Base-by-base conservation (phyloP, 2,329 filamentous ascomycete species). In the Tolypocladium nubicola region DNA sequence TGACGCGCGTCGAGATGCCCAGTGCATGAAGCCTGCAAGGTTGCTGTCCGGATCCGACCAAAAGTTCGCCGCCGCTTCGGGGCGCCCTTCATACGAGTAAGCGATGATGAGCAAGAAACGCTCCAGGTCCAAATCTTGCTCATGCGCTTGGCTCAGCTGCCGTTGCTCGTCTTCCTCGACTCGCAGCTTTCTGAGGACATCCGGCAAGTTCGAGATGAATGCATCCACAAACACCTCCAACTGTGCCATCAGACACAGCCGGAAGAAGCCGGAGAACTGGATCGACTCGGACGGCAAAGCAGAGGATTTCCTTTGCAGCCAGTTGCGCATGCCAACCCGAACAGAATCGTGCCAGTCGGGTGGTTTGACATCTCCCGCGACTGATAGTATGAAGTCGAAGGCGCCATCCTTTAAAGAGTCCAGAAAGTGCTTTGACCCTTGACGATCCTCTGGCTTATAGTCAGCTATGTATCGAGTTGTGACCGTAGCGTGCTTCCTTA, bases 31-130 rank as follows among this genome's bases (percentile, higher is more conserved):
- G 0, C 94, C 94, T 61, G 92, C 89, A 38, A 99, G 77, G 64
- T 97, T 96, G 67, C 91, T 91, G 65, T 99, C 94, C 2, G 88
- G 85, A 67, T 97, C 92, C 38, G 83, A 82, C 94, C 94, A 99
- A 64, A 97, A 97, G 52, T 86, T 88, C 66, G 89, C 84, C 11
- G 92, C 90, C 33, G 90, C 88, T 55, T 96, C 90, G 19, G 88
- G 83, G 40, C 91, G 87, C 37, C 87, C 85, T 66, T 97, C 90
- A 67, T 93, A 99, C 5, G 91, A 84, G 67, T 94, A 96, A 4
- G 94, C 88, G 59, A 97, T 93, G 60, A 97, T 86, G 61, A 97
- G 81, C 57, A 99, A 79, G 70, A 99, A 96, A 33, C 92, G 82
- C 71, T 99, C 94, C 3, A 99, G 77, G 70, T 91, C 84, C 37